A percentile compares a stretch with the other conserved stretches of the same genome.
Evolutionary conservation across 2,329 filamentous ascomycete genomes (phyloP).

Genomic region (Verticillium alfalfae): DNA sequence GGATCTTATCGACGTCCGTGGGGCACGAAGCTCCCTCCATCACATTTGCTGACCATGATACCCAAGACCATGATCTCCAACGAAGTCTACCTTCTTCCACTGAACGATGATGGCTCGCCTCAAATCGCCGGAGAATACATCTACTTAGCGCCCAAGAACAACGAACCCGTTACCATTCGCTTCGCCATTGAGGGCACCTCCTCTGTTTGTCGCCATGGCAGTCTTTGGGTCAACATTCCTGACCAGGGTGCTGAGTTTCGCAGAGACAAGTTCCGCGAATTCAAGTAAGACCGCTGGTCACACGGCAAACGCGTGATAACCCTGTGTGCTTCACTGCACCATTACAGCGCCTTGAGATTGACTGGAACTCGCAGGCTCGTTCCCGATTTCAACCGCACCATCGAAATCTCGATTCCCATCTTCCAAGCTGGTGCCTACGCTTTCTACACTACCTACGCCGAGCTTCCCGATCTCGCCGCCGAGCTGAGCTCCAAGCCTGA

Average conservation of each 20-base stretch:
- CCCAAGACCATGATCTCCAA: constrained; percentile 58
- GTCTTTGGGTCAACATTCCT: constrained; percentile 94
- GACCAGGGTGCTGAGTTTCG: constrained; percentile 69
- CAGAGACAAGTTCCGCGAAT: constrained; percentile 76
- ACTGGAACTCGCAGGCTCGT: constrained; percentile 53
- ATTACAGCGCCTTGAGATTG: background rate
- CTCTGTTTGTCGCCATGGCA: constrained; percentile 91
- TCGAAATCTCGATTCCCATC: constrained; percentile 86
- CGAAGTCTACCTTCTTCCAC: constrained; percentile 79
- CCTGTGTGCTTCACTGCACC: background rate
- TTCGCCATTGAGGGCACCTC: constrained; percentile 93
- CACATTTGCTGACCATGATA: constrained; percentile 39
- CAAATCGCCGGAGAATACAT: constrained; percentile 87
- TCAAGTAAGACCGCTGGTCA: constrained; percentile 59
- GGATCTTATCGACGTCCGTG: constrained; percentile 5
- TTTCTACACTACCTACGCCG: constrained; percentile 89
- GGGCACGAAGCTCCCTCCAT: constrained; percentile 12
- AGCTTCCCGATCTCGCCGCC: constrained; percentile 72
- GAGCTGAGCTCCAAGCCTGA: constrained; percentile 40
- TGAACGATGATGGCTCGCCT: constrained; percentile 90
- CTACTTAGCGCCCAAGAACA: constrained; percentile 72
- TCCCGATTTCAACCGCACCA: constrained; percentile 87
- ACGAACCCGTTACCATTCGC: constrained; percentile 71
- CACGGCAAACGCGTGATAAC: too few species aligned
- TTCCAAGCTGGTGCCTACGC: constrained; percentile 80